phyloP scores from a whole-genome alignment of 768 basidiomycete genomes.

The Termitomyces sp. region DNA sequence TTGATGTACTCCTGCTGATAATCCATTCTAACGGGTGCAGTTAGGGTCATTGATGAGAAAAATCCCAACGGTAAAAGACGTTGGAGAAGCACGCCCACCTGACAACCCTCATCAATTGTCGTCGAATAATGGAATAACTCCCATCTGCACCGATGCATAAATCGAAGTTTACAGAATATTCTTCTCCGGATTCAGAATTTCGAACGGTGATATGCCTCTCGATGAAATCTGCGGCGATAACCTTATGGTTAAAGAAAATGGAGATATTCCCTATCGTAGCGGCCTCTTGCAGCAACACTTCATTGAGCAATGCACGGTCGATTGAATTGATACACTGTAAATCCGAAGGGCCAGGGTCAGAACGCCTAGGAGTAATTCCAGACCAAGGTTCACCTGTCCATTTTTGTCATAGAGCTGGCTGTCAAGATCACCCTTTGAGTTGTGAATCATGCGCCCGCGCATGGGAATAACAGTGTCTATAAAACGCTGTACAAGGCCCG shows the following conservation, averaged over 20 bases:
- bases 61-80: constrained; percentile 17
- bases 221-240: constrained; percentile 75
- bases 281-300: constrained; percentile 76
- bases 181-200: constrained; percentile 39
- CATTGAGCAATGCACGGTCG: constrained; percentile 84
- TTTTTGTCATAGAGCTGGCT: constrained; percentile 88
- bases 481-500: constrained; percentile 64
- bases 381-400: constrained; percentile 61
- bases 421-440: constrained; percentile 61
- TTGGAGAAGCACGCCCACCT: constrained; percentile 53
- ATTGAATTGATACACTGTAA: constrained; percentile 90
- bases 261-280: constrained; percentile 59
- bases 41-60: constrained; percentile 30
- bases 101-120: constrained; percentile 93
- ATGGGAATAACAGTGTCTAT: constrained; percentile 85
- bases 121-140: constrained; percentile 85
- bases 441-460: constrained; percentile 95
- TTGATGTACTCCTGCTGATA: constrained; percentile 94
- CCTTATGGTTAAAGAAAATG: constrained; percentile 79
- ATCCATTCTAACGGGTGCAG: constrained; percentile 67
- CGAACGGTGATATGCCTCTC: constrained; percentile 50
- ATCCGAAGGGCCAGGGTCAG: constrained; percentile 22
- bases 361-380: constrained; percentile 9
- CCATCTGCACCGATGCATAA: constrained; percentile 93
- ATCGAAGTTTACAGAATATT: constrained; percentile 57